Evolutionary conservation across 768 basidiomycete genomes (phyloP).

Genomic region (Naganishia friedmannii): DNA sequence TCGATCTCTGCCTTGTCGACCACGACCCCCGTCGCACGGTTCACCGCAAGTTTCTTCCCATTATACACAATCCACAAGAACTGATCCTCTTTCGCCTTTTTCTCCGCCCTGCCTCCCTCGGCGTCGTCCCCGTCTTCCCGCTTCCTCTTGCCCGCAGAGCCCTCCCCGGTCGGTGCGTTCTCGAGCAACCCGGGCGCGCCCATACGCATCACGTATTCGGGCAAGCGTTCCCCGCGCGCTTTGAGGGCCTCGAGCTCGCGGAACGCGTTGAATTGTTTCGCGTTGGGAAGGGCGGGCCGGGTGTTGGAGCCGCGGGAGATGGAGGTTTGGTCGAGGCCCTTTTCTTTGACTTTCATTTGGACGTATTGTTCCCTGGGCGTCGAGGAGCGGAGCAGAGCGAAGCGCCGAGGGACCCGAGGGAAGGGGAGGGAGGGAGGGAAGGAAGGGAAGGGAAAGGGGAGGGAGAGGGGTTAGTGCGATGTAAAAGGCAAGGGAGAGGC

Average conservation of each 20-base stretch:
- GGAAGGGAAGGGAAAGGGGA: too few relatives aligned
- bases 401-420: too few relatives aligned
- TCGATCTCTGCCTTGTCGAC: conserved; percentile 41
- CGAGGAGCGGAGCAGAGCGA: too few relatives aligned
- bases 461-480: too few relatives aligned
- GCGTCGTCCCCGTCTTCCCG: conserved; percentile 31
- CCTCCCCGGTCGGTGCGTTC: neutral
- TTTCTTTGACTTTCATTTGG: conserved; percentile 93
- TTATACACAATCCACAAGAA: conserved; percentile 48
- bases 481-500: neutral
- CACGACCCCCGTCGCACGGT: conserved; percentile 41
- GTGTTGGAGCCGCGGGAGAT: conserved; percentile 33
- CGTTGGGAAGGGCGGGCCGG: conserved; percentile 6
- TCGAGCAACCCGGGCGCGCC: conserved; percentile 1
- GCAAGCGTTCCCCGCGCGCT: conserved; percentile 31
- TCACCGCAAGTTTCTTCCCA: conserved; percentile 43
- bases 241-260: conserved; percentile 48
- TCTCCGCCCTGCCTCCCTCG: conserved; percentile 35
- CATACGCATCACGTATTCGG: conserved; percentile 14
- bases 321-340: conserved; percentile 61
- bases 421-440: too few relatives aligned
- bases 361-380: conserved; percentile 71
- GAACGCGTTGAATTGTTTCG: conserved; percentile 51
- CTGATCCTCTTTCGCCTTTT: conserved; percentile 40
- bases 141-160: conserved; percentile 32